Base-by-base conservation (phyloP, 169 alveolate genomes). In the Cryptosporidium sp. region DNA sequence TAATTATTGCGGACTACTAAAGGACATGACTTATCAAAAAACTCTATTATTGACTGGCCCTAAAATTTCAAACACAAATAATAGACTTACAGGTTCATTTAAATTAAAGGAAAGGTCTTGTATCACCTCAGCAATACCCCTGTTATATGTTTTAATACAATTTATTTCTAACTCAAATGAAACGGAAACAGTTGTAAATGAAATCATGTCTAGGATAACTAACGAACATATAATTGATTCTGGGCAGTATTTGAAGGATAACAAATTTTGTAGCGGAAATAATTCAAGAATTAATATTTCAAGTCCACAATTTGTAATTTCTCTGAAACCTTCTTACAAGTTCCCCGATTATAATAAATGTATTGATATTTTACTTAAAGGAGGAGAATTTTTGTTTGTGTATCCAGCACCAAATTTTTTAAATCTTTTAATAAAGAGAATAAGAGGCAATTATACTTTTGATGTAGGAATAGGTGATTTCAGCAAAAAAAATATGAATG, bases 81-180 rank as follows among this genome's bases (percentile, higher is more conserved):
- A 29, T 5, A 35, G 35, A 37, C 35, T 23, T 56, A 39, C 45
- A 3, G 48, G 29, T 3, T 33, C 4, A 37, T 23, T 70, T 16
- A 29, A 44, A 23, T n/a, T 29, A 23, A 23, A 70, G 44, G 89
- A 80, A 35, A 33, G 68, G 29, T 80, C 12, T 65, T 80, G 89
- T 23, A 80, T 80, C 39, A 80, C 89, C 12, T 80, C 89, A 1
- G 75, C 89, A 26, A 80, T 80, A 2, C 89, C 89, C 26, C 26
- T 80, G 21, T 21, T 80, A 39, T 75, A 65, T 14, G 65, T 80
- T 16, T 23, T 80, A 21, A 60, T 65, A 14, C 89, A 80, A 62
- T 80, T 80, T 48, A 75, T 80, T 23, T 29, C 21, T 9, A 62
- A 21, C 16, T 80, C 89, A 23, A 21, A 29, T 48, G 89, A 80